A percentile compares a stretch with the other conserved stretches of the same genome.
These are phyloP conservation scores for Entomortierella beljakovae DNA, from an alignment of 192 early-diverging fungal genomes.

Conservation along the genomic window DNA sequence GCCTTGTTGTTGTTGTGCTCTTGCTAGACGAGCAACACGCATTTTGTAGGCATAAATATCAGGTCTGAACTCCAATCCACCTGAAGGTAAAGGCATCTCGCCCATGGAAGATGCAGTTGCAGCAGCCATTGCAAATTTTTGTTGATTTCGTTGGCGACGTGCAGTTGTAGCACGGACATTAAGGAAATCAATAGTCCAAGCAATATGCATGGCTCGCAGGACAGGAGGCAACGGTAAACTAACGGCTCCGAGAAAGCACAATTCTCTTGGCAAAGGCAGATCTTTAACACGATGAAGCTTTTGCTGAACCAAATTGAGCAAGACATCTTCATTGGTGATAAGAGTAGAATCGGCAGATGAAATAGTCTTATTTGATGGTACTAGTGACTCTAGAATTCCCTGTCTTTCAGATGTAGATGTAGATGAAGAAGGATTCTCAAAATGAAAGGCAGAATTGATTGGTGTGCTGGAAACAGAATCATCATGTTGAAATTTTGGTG, in stretches of 20 bases:
- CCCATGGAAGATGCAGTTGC: too few species aligned
- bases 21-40: slow-evolving; percentile 37
- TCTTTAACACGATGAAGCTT: slow-evolving; percentile 41
- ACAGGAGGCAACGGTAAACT: slow-evolving; percentile 38
- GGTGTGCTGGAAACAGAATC: slow-evolving; percentile 11
- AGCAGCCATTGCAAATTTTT: not conserved
- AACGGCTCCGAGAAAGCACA: slow-evolving; percentile 45
- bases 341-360: slow-evolving; percentile 14
- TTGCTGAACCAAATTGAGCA: slow-evolving; percentile 17
- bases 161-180: slow-evolving; percentile 9
- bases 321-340: slow-evolving; percentile 16
- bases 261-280: slow-evolving; percentile 36
- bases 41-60: slow-evolving; percentile 49
- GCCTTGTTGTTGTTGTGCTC: slow-evolving; percentile 26
- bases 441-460: not conserved
- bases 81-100: not conserved
- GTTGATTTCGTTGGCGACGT: slow-evolving; percentile 24
- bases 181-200: slow-evolving; percentile 51
- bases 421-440: not conserved
- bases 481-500: slow-evolving; percentile 36
- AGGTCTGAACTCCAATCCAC: slow-evolving; percentile 47
- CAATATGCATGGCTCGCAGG: slow-evolving; percentile 41
- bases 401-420: not conserved
- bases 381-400: not conserved
- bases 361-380: not conserved